These are phyloP conservation scores for Annulohypoxylon maeteangense DNA, from an alignment of 495 filamentous ascomycete genomes.

Conservation along the genomic window DNA sequence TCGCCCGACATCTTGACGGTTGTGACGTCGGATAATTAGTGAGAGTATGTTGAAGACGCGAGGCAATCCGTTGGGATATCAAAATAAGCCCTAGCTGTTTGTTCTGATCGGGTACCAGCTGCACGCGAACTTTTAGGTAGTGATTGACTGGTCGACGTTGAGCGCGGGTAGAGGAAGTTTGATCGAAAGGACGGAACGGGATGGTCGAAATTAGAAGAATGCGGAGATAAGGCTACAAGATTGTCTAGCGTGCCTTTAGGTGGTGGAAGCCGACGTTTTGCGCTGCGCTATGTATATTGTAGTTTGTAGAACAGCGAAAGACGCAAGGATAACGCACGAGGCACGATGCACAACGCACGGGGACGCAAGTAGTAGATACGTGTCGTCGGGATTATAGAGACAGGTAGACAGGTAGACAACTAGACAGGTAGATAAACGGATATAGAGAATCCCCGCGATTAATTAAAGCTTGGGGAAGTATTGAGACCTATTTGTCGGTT, in stretches of 20 bases:
- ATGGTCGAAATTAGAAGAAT: constrained; percentile 16
- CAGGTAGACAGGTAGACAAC: background rate
- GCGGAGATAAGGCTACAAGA: constrained; percentile 46
- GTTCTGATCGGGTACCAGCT: constrained; percentile 1
- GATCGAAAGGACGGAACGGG: constrained; percentile 12
- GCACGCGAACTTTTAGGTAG: background rate
- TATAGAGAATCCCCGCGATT: constrained; percentile 34
- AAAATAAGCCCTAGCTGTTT: background rate
- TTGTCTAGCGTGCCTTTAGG: background rate
- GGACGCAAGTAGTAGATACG: constrained; percentile 11
- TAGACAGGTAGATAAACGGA: background rate
- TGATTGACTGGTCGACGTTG: constrained; percentile 9
- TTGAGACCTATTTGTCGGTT: constrained; percentile 28
- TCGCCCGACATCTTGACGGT: constrained; percentile 90
- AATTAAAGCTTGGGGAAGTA: constrained; percentile 32
- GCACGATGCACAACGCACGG: background rate
- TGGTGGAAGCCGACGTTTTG: constrained; percentile 17
- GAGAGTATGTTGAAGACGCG: constrained; percentile 14
- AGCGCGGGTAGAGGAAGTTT: constrained; percentile 27
- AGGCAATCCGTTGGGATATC: constrained; percentile 7
- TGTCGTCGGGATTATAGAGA: constrained; percentile 27
- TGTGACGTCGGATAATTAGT: constrained; percentile 12
- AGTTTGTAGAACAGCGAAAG: constrained; percentile 8
- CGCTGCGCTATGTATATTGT: background rate
- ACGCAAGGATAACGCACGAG: background rate